A percentile compares a stretch with the other conserved stretches of the same genome.
These are phyloP conservation scores for Hymenoscyphus repandus DNA, from an alignment of 2,329 filamentous ascomycete genomes.

Conservation along the genomic window DNA sequence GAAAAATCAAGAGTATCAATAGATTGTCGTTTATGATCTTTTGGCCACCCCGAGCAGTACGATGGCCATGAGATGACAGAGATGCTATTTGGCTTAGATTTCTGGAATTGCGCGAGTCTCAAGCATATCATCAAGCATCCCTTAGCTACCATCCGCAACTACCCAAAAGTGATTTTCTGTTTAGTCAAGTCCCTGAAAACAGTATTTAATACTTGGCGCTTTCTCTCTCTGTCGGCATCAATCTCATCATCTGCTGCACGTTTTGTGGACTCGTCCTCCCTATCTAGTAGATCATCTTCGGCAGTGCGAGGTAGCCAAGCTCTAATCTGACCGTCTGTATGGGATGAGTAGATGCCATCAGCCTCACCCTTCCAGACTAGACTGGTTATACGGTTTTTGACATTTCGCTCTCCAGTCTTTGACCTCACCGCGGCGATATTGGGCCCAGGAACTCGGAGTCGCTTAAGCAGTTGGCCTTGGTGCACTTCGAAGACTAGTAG, in stretches of 20 bases:
- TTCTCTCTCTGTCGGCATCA: slow-evolving; percentile 53
- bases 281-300: slow-evolving; percentile 43
- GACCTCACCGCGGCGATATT: slow-evolving; percentile 41
- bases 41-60: no score
- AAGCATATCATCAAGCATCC: no score
- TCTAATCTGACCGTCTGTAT: slow-evolving; percentile 78
- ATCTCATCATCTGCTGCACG: slow-evolving; percentile 37
- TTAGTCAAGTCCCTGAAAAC: slow-evolving; percentile 74
- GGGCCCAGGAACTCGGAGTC: slow-evolving; percentile 61
- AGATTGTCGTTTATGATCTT: no score
- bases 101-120: no score
- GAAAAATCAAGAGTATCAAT: no score
- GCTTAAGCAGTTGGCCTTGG: slow-evolving; percentile 66
- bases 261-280: slow-evolving; percentile 30
- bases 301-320: slow-evolving; percentile 64
- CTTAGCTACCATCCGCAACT: not conserved
- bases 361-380: slow-evolving; percentile 66
- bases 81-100: no score
- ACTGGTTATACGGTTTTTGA: slow-evolving; percentile 64
- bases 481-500: slow-evolving; percentile 76
- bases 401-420: slow-evolving; percentile 49
- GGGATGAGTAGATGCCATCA: slow-evolving; percentile 73
- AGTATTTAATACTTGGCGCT: slow-evolving; percentile 73
- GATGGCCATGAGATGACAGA: no score
- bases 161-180: slow-evolving; percentile 59